Conservation (phyloP, 106 monocot genomes). For the Hemerocallis citrina region DNA sequence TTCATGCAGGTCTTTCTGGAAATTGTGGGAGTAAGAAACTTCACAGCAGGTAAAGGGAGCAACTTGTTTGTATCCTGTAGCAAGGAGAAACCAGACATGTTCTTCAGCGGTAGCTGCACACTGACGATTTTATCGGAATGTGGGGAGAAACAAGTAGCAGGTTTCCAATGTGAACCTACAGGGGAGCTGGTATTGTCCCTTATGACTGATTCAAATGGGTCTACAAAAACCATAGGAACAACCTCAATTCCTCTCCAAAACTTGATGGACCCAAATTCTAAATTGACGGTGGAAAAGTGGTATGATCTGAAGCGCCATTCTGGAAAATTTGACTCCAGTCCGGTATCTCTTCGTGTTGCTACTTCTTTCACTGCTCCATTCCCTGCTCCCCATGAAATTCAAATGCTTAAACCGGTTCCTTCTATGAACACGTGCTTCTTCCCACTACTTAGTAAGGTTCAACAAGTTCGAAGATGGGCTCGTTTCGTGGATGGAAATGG, state of each 20-base stretch:
- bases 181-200: constrained; percentile 59
- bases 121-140: constrained; percentile 50
- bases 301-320: constrained; percentile 45
- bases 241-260: constrained; percentile 56
- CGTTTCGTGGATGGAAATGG: constrained; percentile 41
- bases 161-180: constrained; percentile 74
- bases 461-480: constrained; percentile 24
- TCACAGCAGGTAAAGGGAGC: constrained; percentile 22
- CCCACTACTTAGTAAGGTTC: constrained; percentile 21
- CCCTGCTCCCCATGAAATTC: constrained; percentile 26
- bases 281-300: constrained; percentile 61
- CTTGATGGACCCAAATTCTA: constrained; percentile 35
- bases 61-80: constrained; percentile 50
- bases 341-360: constrained; percentile 55
- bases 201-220: constrained; percentile 19
- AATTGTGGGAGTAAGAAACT: constrained; percentile 46
- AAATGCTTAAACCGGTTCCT: constrained; percentile 28
- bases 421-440: constrained; percentile 30
- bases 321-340: constrained; percentile 21
- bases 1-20: constrained; percentile 61
- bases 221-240: constrained; percentile 50
- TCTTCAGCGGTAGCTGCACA: constrained; percentile 36
- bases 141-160: constrained; percentile 32
- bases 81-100: constrained; percentile 61
- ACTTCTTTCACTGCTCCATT: constrained; percentile 66